Conservation (phyloP, 331 rosid species). For the Telfairia occidentalis region DNA sequence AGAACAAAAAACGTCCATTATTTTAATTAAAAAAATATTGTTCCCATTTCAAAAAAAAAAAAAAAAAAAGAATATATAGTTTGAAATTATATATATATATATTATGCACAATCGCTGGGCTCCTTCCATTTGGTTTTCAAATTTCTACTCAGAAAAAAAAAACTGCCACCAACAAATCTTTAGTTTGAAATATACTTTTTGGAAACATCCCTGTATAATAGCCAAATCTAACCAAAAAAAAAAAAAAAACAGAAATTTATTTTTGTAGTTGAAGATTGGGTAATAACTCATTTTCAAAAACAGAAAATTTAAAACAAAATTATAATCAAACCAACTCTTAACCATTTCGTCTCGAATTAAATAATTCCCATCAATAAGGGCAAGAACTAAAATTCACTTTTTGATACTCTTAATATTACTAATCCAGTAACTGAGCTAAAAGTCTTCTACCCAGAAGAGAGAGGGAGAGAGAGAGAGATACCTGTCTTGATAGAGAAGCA, state of each 20-base stretch:
- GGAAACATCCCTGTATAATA: neutral
- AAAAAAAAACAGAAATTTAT: neutral
- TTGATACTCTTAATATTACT: neutral
- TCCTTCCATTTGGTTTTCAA: too few species aligned
- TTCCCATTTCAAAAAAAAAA: neutral
- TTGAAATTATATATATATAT: too few species aligned
- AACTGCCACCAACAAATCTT: too few species aligned
- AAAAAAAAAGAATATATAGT: too few species aligned
- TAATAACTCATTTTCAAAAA: neutral
- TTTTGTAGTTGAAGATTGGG: neutral
- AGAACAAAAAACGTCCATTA: neutral
- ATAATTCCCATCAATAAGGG: neutral
- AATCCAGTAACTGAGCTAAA: neutral
- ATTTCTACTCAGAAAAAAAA: too few species aligned
- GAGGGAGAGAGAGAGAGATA: neutral
- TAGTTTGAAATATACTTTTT: neutral
- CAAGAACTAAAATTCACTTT: neutral
- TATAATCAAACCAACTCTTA: neutral
- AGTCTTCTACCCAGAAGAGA: neutral
- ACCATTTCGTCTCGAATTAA: neutral
- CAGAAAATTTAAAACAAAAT: neutral
- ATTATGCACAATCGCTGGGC: too few species aligned
- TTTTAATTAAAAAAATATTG: too few species aligned
- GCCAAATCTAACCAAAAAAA: neutral
- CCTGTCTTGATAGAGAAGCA: constrained; percentile 21